Evolutionary conservation across 106 monocot species (phyloP).

Genomic region (Allium cepa): DNA sequence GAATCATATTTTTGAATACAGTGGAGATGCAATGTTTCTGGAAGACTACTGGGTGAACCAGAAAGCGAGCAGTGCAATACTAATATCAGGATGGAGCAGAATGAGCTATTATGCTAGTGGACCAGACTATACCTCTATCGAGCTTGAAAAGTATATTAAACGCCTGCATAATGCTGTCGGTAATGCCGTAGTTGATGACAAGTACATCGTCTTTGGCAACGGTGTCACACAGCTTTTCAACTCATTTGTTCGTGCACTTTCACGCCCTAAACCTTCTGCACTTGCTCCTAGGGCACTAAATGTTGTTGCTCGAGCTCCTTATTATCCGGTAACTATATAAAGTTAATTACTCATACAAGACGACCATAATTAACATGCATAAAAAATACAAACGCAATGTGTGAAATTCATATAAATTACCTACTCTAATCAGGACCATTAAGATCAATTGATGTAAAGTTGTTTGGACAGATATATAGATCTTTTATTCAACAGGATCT

Average conservation of each 20-base stretch:
- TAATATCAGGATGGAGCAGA: slow-evolving; percentile 60
- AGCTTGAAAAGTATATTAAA: slow-evolving; percentile 60
- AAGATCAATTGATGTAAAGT: not conserved
- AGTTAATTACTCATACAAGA: too few species aligned
- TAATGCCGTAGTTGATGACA: slow-evolving; percentile 50
- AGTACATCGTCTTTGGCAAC: slow-evolving; percentile 46
- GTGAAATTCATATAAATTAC: not conserved
- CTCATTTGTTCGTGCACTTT: slow-evolving; percentile 51
- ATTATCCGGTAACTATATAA: slow-evolving; percentile 28
- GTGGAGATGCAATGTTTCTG: slow-evolving; percentile 65
- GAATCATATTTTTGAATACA: slow-evolving; percentile 3
- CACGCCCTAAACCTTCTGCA: slow-evolving; percentile 7
- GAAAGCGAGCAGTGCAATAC: slow-evolving; percentile 33
- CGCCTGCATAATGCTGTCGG: slow-evolving; percentile 54
- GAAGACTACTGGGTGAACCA: slow-evolving; percentile 69
- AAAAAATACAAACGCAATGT: not conserved
- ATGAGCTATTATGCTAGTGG: slow-evolving; percentile 53
- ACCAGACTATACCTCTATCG: slow-evolving; percentile 21
- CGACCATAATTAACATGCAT: not conserved
- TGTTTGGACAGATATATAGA: too few species aligned
- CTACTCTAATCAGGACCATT: too few species aligned
- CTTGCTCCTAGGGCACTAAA: slow-evolving; percentile 15
- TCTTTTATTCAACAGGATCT: too few species aligned
- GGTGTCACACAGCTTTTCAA: slow-evolving; percentile 73
- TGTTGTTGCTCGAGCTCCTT: slow-evolving; percentile 56